These are phyloP conservation scores for Pulveroboletus sp. DNA, from an alignment of 768 basidiomycete genomes.

Conservation along the genomic window DNA sequence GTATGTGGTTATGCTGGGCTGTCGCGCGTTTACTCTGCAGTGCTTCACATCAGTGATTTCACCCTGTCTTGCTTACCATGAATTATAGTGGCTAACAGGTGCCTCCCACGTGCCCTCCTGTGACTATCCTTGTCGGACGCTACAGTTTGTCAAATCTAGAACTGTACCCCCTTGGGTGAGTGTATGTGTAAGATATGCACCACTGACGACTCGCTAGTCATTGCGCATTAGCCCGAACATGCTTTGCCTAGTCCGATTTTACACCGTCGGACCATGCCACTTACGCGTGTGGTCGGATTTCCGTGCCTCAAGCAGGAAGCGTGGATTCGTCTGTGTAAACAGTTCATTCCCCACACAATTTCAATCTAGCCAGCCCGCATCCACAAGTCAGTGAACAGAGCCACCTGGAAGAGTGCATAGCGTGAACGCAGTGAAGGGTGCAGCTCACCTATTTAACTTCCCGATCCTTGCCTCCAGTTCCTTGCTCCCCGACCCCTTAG, in stretches of 20 bases:
- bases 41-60: conserved; percentile 31
- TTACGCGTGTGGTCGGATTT: conserved; percentile 25
- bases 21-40: conserved; percentile 26
- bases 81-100: conserved; percentile 13
- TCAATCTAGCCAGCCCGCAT: conserved; percentile 27
- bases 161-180: conserved; percentile 13
- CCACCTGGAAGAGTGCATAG: conserved; percentile 35
- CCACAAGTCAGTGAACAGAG: conserved; percentile 28
- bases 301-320: conserved; percentile 19
- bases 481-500: conserved; percentile 35
- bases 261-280: conserved; percentile 21
- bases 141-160: conserved; percentile 2
- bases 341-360: conserved; percentile 21
- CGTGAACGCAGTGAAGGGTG: conserved; percentile 39
- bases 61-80: conserved; percentile 22
- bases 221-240: conserved; percentile 3
- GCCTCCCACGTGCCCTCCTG: conserved; percentile 23
- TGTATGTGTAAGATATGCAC: conserved; percentile 13
- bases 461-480: conserved; percentile 33
- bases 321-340: conserved; percentile 23
- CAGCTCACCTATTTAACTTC: conserved; percentile 33
- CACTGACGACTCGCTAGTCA: conserved; percentile 6
- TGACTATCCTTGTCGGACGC: neutral
- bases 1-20: conserved; percentile 29
- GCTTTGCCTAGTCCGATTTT: conserved; percentile 12